Percentiles rank a stretch among this genome's conserved stretches.
Evolutionary conservation across 2,329 filamentous ascomycete species (phyloP).

Genomic region (Metarhizium album): DNA sequence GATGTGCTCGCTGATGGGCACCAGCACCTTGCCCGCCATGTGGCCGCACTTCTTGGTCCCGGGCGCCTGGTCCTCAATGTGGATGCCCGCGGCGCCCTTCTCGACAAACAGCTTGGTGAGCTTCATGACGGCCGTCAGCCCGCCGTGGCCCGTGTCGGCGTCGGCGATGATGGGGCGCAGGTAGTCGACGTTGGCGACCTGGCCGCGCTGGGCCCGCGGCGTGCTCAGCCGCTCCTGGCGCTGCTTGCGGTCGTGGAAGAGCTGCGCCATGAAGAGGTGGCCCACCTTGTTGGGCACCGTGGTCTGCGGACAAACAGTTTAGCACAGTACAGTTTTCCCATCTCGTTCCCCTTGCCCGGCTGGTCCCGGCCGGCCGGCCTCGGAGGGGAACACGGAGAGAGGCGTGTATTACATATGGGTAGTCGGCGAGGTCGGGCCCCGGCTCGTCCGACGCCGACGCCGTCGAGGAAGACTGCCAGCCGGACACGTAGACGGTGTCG

Average conservation of each 20-base stretch:
- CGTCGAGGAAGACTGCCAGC: constrained; percentile 97
- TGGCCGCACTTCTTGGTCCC: constrained; percentile 99
- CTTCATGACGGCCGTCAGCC: constrained; percentile 98
- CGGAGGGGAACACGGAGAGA: no score
- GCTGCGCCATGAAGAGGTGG: constrained; percentile 95
- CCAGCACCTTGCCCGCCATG: constrained; percentile 97
- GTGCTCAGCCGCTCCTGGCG: constrained; percentile 81
- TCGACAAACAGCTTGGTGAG: constrained; percentile 96
- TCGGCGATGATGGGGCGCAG: constrained; percentile 93
- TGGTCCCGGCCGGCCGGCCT: no score
- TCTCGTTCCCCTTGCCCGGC: no score
- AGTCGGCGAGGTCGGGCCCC: constrained; percentile 94
- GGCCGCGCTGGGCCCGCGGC: constrained; percentile 60
- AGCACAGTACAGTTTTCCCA: no score
- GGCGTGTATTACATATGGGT: constrained; percentile 86
- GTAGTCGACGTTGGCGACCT: constrained; percentile 78
- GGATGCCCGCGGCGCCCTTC: constrained; percentile 92
- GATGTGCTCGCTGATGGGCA: constrained; percentile 95
- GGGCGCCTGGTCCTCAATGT: constrained; percentile 97
- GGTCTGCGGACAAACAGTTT: constrained; percentile 47
- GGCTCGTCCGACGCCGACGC: constrained; percentile 92
- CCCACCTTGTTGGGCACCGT: constrained; percentile 97
- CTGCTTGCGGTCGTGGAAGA: constrained; percentile 99
- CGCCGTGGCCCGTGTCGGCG: constrained; percentile 93
- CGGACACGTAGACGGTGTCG: constrained; percentile 96